Base-by-base conservation (phyloP, 169 alveolate genomes). In the Cryptosporidium sp. region DNA sequence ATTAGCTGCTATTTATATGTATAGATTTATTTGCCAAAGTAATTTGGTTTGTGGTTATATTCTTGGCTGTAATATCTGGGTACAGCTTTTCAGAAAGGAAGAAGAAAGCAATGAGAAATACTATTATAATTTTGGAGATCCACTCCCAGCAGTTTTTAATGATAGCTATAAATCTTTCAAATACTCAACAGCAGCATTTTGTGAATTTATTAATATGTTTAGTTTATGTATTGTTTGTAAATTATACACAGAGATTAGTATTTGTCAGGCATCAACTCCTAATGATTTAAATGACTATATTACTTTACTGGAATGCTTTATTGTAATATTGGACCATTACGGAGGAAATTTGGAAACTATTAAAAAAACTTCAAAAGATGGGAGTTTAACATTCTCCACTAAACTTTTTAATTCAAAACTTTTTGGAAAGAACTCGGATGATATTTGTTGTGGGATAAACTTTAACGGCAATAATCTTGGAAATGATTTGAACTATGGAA, bases 141-240 rank as follows among this genome's bases (percentile, higher is more conserved):
- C 52, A 10, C n/a, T 52, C 1, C 51, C 85, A 29, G n/a, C 48
- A 18, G 33, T 37, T 10, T 75, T 75, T 56, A 75, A 75, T 75
- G 70, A 53, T 18, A 75, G 39, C 31, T 75, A 75, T 21, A 75
- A 75, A 26, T 53, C 70, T n/a, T 60, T 75, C 18, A 60, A 75
- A 14, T 75, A 56, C 5, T 75, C 86, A n/a, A 56, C 86, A 2
- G 31, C 48, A 21, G 71, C 69, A 23, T 39, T 75, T 21, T 75
- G 86, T 60, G 71, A 58, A 26, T 75, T 56, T n/a, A 75, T 75
- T 23, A 53, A 75, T 56, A 75, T 75, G 71, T 75, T 75, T 60
- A 39, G 72, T 21, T 56, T 75, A 14, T 26, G 73, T 23, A 75
- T 75, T 8, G 71, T 75, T 2, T 58, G 73, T 12, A 75, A 75